Base-by-base conservation (phyloP, 352 stramenopile genomes). In the Pythium dissimile region DNA sequence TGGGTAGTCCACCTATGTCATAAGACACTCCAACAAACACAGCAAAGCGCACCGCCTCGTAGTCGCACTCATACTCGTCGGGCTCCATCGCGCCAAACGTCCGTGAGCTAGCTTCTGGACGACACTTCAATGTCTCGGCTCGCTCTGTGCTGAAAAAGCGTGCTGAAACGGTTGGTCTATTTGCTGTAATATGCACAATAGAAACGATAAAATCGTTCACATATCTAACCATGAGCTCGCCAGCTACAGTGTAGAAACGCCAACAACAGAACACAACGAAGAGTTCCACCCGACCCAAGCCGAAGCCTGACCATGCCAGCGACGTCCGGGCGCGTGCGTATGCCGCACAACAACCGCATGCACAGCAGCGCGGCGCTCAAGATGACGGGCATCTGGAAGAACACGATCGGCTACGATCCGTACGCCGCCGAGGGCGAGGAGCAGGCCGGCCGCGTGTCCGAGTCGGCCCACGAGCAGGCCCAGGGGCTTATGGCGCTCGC, bases 281-380 rank as follows among this genome's bases (percentile, higher is more conserved):
- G n/a, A n/a, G n/a, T n/a, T n/a, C n/a, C n/a, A n/a, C n/a, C n/a
- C n/a, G n/a, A n/a, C n/a, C n/a, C n/a, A n/a, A n/a, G n/a, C n/a
- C n/a, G n/a, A n/a, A n/a, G n/a, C n/a, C n/a, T n/a, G 23, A 89
- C 21, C 42, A 97, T 97, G 91, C 88, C 88, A 53, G 84, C 93
- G 16, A 88, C 81, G 20, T 71, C 88, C 12, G 91, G 91, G 42
- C 80, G 91, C 35, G 83, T 96, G 71, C 86, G 92, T 52, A 98
- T 98, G 93, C 96, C 96, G 66, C 94, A 98, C 78, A 98, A 98
- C 77, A 98, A 98, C 77, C 89, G 94, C 66, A 96, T 99, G 80
- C 92, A 94, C 66, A 97, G 91, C 48, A 96, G 81, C 53, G 80
- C 80, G 30, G 79, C 94, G 53, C 85, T 99, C 8, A 94, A 97